Base-by-base conservation (phyloP, 306 rosid species). In the Castanospermum australe region DNA sequence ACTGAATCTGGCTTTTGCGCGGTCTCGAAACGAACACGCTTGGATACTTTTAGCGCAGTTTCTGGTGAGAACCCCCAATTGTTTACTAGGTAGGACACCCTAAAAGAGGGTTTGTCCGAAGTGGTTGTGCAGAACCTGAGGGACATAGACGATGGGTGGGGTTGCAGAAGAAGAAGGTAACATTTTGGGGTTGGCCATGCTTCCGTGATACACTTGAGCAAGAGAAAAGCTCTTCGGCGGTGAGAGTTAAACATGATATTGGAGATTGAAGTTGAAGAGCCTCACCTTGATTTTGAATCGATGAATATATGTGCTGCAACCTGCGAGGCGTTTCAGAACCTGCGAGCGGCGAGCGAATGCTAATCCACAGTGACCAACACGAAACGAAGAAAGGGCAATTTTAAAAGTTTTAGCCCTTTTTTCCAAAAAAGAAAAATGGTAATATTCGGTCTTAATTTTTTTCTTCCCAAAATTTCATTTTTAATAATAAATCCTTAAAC, bases 71-170 rank as follows among this genome's bases (percentile, higher is more conserved):
- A 85, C 2, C 81, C 78, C 18, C 47, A 60, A 1, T 75, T 52
- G 67, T 82, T 59, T 69, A 67, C 25, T 80, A 89, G 86, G 78
- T 87, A 85, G 5, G 92, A 86, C 1, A 82, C 74, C 0, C 72
- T 33, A 22, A 78, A 83, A 2, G 86, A 61, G 10, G 12, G 62
- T 30, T 64, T 9, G 20, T 47, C 20, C 11, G 77, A 84, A 63
- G 71, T 14, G 48, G 84, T 44, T 28, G 80, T 35, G 24, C 11
- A 64, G 68, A 18, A 51, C 5, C 21, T 28, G 2, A 54, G 38
- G 54, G 48, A 22, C 17, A 57, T 4, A 1, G 30, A 5, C 8
- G 42, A 38, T 38, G 2, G 1, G 42, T 38, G 8, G 42, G 0
- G 11, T 8, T 8, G 15, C 6, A 1, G 67, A 1, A 13, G 25